Percentiles rank a stretch among this genome's conserved stretches.
These are phyloP conservation scores for Cichorium intybus DNA, from an alignment of 140 eudicot species.

Conservation along the genomic window DNA sequence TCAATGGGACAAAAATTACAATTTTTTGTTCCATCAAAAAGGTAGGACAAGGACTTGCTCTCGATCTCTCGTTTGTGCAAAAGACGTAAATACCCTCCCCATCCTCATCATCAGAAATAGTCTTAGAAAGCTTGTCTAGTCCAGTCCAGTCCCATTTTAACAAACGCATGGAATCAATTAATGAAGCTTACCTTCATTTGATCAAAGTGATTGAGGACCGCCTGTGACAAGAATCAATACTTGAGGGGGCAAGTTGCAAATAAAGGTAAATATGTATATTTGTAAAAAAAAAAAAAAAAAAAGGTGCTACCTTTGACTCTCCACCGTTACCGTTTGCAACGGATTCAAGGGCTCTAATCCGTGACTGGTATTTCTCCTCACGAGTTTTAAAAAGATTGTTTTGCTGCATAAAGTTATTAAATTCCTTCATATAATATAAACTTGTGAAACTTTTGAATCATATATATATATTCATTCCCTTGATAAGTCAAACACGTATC, in stretches of 20 bases:
- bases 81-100: neutral
- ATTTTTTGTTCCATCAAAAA: neutral
- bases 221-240: slow-evolving; percentile 31
- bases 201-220: slow-evolving; percentile 60
- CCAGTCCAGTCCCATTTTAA: neutral
- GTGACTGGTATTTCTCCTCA: slow-evolving; percentile 86
- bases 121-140: too few relatives aligned
- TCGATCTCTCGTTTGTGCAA: too few relatives aligned
- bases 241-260: slow-evolving; percentile 9
- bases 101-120: too few relatives aligned
- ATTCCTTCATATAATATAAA: too few relatives aligned
- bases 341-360: slow-evolving; percentile 82
- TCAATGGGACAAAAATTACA: neutral
- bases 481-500: too few relatives aligned
- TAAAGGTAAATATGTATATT: neutral
- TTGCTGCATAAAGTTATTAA: too few relatives aligned
- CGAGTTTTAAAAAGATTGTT: slow-evolving; percentile 75
- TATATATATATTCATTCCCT: too few relatives aligned
- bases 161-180: neutral
- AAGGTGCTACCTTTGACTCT: slow-evolving; percentile 56
- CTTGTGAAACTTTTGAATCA: too few relatives aligned
- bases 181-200: slow-evolving; percentile 53
- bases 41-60: too few relatives aligned
- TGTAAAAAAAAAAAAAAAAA: neutral
- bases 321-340: slow-evolving; percentile 73